Evolutionary conservation across 441 rosid species (phyloP).

Genomic region (Populus hybrid): DNA sequence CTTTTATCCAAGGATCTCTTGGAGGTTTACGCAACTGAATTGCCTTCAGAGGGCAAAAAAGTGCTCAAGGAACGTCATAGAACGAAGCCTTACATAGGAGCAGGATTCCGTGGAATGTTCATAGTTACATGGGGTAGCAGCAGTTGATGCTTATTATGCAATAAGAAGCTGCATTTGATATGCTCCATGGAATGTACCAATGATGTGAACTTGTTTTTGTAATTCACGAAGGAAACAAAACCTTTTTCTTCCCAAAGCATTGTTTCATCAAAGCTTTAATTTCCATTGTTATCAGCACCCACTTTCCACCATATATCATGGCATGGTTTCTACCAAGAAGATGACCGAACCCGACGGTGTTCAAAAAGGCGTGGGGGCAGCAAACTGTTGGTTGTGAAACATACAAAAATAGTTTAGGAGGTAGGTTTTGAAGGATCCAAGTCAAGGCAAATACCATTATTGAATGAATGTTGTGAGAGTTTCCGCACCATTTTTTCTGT

Average conservation of each 20-base stretch:
- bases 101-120: background rate
- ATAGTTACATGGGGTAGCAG: background rate
- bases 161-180: background rate
- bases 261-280: slow-evolving; percentile 1
- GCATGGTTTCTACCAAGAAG: slow-evolving; percentile 26
- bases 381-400: slow-evolving; percentile 9
- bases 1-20: background rate
- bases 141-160: background rate
- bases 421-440: slow-evolving; percentile 35
- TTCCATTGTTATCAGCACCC: slow-evolving; percentile 32
- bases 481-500: background rate
- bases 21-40: background rate
- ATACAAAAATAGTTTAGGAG: background rate
- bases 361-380: background rate
- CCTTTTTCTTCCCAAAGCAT: slow-evolving; percentile 25
- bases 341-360: background rate
- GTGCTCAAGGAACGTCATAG: background rate
- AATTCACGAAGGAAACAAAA: slow-evolving; percentile 12
- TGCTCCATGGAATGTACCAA: background rate
- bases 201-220: background rate
- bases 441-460: slow-evolving; percentile 24
- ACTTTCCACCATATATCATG: slow-evolving; percentile 20
- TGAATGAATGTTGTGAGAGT: slow-evolving; percentile 1
- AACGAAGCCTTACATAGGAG: background rate
- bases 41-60: background rate